Evolutionary conservation across 1,284 basidiomycete species (phyloP).

Genomic region (Lignosus rhinocerotis): DNA sequence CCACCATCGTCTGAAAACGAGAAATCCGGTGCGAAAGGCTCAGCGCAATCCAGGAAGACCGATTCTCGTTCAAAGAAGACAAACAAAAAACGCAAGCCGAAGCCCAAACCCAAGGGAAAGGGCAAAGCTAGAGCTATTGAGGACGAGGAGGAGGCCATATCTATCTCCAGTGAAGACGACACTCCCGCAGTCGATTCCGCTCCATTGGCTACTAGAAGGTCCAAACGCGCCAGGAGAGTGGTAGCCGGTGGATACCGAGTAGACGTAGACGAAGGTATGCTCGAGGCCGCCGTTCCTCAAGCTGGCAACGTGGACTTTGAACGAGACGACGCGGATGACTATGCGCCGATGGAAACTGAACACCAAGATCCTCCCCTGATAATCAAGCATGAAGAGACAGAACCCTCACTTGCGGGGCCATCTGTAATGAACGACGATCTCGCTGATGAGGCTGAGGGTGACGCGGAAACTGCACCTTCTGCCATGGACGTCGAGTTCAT

Average conservation of each 20-base stretch:
- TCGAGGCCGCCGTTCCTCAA: not conserved
- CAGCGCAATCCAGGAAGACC: not conserved
- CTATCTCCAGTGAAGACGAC: constrained; percentile 31
- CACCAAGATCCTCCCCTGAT: not conserved
- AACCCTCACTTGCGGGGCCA: constrained; percentile 17
- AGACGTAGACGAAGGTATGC: constrained; percentile 22
- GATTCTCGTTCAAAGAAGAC: constrained; percentile 10
- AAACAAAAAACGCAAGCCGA: constrained; percentile 43
- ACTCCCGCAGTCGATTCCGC: constrained; percentile 1
- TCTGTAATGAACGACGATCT: not conserved
- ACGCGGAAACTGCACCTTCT: not conserved
- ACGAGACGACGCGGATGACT: not conserved
- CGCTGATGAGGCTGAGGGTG: not conserved
- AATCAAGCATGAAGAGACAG: constrained; percentile 25
- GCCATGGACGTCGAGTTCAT: constrained; percentile 31
- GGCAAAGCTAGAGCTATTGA: constrained; percentile 29
- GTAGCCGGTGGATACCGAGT: constrained; percentile 29
- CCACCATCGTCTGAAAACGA: constrained; percentile 20
- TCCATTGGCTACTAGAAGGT: constrained; percentile 20
- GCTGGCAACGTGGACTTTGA: not conserved
- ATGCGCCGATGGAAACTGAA: not conserved
- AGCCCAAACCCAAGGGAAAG: constrained; percentile 39
- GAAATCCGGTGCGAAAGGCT: constrained; percentile 8
- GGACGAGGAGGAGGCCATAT: constrained; percentile 27
- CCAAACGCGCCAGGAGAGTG: constrained; percentile 25